These are phyloP conservation scores for Termitomyces sp. DNA, from an alignment of 768 basidiomycete genomes.

Conservation along the genomic window DNA sequence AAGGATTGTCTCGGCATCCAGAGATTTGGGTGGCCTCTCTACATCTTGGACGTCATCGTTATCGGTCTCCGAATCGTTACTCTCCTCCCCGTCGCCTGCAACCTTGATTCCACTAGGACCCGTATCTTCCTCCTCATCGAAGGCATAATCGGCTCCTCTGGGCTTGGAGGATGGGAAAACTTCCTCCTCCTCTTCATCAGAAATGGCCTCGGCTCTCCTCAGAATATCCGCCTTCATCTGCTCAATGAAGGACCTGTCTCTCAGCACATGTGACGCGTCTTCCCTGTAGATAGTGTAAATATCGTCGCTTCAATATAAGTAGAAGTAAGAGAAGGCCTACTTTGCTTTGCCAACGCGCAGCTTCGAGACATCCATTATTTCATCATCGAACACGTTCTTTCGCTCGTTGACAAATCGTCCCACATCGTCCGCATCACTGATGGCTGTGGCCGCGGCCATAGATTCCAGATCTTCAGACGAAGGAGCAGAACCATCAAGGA, in stretches of 20 bases:
- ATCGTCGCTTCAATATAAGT: background rate
- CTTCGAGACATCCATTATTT: conserved; percentile 59
- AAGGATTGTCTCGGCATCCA: conserved; percentile 57
- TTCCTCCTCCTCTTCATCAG: conserved; percentile 51
- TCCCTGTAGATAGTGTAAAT: conserved; percentile 29
- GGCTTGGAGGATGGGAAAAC: conserved; percentile 22
- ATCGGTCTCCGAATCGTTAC: conserved; percentile 28
- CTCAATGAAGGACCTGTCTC: conserved; percentile 60
- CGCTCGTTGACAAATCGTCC: conserved; percentile 38
- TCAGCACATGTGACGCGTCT: conserved; percentile 40
- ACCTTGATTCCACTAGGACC: conserved; percentile 48
- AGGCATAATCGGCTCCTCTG: conserved; percentile 24
- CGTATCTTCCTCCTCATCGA: conserved; percentile 50
- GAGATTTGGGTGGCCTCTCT: conserved; percentile 17
- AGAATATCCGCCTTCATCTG: conserved; percentile 84
- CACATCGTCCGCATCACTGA: conserved; percentile 10
- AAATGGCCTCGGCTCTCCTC: conserved; percentile 65
- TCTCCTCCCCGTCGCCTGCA: conserved; percentile 57
- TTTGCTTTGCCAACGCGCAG: conserved; percentile 65
- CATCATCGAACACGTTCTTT: conserved; percentile 74
- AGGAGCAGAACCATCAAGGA: conserved; percentile 75
- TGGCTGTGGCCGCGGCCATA: background rate
- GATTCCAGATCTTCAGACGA: conserved; percentile 26
- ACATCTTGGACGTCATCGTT: conserved; percentile 32
- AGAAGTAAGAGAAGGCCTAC: conserved; percentile 5